phyloP scores from a whole-genome alignment of 495 filamentous ascomycete genomes.

The Penicillium canescens region DNA sequence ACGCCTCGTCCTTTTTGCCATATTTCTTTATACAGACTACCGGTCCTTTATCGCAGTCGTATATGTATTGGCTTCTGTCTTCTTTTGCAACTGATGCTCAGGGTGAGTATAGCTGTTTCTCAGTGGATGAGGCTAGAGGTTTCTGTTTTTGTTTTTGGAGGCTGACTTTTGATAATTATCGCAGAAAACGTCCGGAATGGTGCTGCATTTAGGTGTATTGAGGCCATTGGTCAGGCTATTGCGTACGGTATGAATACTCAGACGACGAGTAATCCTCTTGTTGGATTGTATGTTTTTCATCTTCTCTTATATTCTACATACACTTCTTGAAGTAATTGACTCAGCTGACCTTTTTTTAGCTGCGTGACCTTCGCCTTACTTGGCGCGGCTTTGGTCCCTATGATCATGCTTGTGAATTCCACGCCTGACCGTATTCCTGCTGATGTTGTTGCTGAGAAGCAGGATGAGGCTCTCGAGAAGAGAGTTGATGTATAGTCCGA shows the following conservation, averaged over 20 bases:
- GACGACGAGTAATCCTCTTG: conserved; percentile 23
- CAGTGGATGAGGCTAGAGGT: neutral
- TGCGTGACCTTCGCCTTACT: conserved; percentile 28
- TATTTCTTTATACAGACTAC: conserved; percentile 37
- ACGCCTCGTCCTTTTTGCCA: conserved; percentile 27
- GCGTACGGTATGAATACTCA: conserved; percentile 34
- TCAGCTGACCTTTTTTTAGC: conserved; percentile 10
- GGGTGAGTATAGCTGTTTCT: conserved; percentile 13
- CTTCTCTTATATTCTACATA: neutral
- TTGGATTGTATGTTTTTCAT: conserved; percentile 27
- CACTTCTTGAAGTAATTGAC: neutral
- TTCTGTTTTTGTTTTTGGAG: neutral
- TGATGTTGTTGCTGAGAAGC: conserved; percentile 29
- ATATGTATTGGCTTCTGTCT: conserved; percentile 35
- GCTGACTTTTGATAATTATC: neutral
- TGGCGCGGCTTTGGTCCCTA: conserved; percentile 20
- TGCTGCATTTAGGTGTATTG: conserved; percentile 31
- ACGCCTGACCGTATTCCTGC: conserved; percentile 33
- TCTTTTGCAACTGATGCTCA: conserved; percentile 32
- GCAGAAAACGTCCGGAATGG: conserved; percentile 33
- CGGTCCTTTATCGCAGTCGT: conserved; percentile 29
- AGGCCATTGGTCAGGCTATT: conserved; percentile 31
- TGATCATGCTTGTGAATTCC: conserved; percentile 30
- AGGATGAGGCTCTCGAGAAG: conserved; percentile 19
- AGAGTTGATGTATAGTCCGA: conserved; percentile 4